Evolutionary conservation across 306 rosid species (phyloP).

Genomic region (Malus fusca): DNA sequence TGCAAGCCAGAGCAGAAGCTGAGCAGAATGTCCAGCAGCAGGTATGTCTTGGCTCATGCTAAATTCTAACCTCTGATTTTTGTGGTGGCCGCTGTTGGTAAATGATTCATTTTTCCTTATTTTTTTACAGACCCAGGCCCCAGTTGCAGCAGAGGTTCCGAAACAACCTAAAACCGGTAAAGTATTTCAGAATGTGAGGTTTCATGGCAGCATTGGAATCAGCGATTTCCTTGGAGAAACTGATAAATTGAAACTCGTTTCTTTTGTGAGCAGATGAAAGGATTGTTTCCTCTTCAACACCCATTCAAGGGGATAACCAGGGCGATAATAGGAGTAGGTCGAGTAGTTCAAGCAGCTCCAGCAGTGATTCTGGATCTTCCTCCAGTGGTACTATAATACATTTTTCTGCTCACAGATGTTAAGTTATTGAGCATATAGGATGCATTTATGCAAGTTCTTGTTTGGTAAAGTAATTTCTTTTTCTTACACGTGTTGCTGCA

Average conservation of each 20-base stretch:
- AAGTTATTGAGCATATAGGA: not conserved
- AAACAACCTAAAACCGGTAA: conserved; percentile 57
- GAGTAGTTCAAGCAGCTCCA: conserved; percentile 94
- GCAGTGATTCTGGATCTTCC: conserved; percentile 93
- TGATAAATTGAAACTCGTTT: conserved; percentile 6
- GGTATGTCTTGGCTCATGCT: conserved; percentile 29
- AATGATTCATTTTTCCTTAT: not conserved
- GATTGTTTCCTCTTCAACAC: conserved; percentile 37
- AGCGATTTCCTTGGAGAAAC: not conserved
- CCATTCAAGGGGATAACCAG: conserved; percentile 49
- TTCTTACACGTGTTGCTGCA: conserved; percentile 35
- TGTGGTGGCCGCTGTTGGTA: conserved; percentile 3
- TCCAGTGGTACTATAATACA: conserved; percentile 73
- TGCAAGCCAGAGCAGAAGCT: conserved; percentile 54
- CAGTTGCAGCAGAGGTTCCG: conserved; percentile 29
- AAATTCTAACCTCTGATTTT: not conserved
- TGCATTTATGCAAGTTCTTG: not conserved
- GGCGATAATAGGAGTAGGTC: conserved; percentile 74
- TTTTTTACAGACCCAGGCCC: conserved; percentile 33
- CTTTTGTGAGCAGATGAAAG: conserved; percentile 41
- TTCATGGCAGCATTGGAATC: conserved; percentile 6
- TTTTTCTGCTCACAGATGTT: not conserved
- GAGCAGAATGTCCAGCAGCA: conserved; percentile 33
- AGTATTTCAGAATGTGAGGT: not conserved
- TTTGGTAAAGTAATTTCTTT: conserved; percentile 9